Base-by-base conservation (phyloP, 1,284 basidiomycete species). In the Polyporus tsugae region DNA sequence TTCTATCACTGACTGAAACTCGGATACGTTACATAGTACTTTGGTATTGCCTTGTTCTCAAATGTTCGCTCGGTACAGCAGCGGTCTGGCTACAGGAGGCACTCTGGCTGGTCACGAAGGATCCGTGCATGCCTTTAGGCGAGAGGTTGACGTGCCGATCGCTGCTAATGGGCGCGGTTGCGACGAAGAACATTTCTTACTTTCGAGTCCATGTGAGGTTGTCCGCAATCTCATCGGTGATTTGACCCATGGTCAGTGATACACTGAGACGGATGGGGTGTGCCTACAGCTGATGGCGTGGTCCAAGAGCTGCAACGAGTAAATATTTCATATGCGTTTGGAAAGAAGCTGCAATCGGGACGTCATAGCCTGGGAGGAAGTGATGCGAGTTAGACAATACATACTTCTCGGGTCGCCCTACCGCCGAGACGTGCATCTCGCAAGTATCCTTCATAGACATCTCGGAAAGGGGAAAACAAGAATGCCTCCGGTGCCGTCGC, bases 111-210 rank as follows among this genome's bases (percentile, higher is more conserved):
- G 7, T 25, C 46, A 49, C 82, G 70, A 90, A 87, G 11, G 82
- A 84, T 10, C 83, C 83, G 9, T 79, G 76, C 10, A 82, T 78
- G 2, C 86, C 86, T 72, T 89, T 89, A 2, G 87, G 86, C 0
- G 86, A 88, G 13, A 90, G 65, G 65, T 89, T 89, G 73, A 89
- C 78, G 64, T 88, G 88, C 2, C 88, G 88, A 2, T 80, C 78
- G 3, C 70, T 73, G n/a, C 75, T 79, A 2, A 89, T 79, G 11
- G 88, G 87, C 1, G 88, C 86, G 0, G 86, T 84, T 0, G 87
- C 87, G 10, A 89, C 87, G 78, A 83, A 89, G 77, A 89, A 89
- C 68, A 87, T 76, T 33, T 85, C 76, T 74, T 89, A 87, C 69
- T 82, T 78, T 62, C 79, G 70, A 66, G 87, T 83, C 87, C 86